Conservation (phyloP, 176 grass and related monocot species). For the Thinopyrum elongatum region DNA sequence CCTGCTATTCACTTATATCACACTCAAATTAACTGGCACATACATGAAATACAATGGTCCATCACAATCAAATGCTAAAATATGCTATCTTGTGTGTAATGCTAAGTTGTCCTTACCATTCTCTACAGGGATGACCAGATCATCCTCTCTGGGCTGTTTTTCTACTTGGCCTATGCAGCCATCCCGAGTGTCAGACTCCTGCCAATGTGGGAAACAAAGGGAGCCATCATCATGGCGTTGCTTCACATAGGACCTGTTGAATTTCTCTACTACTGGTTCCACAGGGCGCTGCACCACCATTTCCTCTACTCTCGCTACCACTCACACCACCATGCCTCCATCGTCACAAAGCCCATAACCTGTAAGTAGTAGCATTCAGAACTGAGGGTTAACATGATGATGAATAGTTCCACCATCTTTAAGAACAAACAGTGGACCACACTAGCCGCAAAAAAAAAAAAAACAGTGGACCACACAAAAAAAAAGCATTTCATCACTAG, state of each 20-base stretch:
- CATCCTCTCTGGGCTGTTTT: conserved; percentile 51
- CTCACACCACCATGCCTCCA: conserved; percentile 80
- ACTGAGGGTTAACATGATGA: neutral
- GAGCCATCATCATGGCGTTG: conserved; percentile 45
- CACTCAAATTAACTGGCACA: neutral
- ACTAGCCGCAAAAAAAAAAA: too few species aligned
- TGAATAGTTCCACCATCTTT: too few species aligned
- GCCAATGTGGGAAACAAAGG: conserved; percentile 65
- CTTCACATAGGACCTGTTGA: conserved; percentile 68
- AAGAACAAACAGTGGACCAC: too few species aligned
- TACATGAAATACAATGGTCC: neutral
- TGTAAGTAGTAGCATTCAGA: conserved; percentile 46
- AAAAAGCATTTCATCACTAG: neutral
- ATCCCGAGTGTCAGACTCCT: conserved; percentile 24
- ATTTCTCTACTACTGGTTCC: conserved; percentile 96
- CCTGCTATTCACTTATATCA: neutral
- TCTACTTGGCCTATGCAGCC: conserved; percentile 43
- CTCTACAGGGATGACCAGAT: conserved; percentile 86
- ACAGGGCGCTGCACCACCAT: conserved; percentile 88
- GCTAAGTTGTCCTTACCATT: neutral
- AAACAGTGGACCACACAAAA: neutral
- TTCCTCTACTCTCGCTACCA: conserved; percentile 87
- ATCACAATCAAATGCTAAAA: neutral
- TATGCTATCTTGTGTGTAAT: neutral
- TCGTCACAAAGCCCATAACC: conserved; percentile 86